Evolutionary conservation across 805 yeast genomes (phyloP).

Genomic region (Barnettozyma populi): DNA sequence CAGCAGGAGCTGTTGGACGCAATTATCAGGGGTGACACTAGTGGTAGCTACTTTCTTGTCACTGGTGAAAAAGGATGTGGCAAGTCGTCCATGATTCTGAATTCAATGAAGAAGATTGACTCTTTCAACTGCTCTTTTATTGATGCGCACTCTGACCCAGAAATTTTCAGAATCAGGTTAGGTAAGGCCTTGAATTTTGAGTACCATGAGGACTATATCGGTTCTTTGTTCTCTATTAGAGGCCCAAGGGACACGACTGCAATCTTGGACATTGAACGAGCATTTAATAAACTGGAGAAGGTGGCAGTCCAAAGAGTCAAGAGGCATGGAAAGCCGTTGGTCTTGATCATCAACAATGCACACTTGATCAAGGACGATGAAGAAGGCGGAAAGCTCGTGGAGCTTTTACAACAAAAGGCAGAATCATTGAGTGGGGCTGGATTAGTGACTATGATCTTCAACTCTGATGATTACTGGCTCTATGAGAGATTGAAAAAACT

Average conservation of each 20-base stretch:
- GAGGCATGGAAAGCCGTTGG: conserved; percentile 47
- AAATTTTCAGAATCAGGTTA: conserved; percentile 67
- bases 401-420: conserved; percentile 77
- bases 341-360: conserved; percentile 65
- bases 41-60: conserved; percentile 64
- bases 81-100: conserved; percentile 68
- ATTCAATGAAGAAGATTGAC: conserved; percentile 57
- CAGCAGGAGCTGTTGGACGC: conserved; percentile 63
- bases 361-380: conserved; percentile 73
- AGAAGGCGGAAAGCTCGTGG: conserved; percentile 66
- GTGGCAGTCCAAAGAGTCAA: conserved; percentile 51
- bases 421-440: conserved; percentile 66
- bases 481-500: conserved; percentile 67
- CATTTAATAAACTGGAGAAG: conserved; percentile 68
- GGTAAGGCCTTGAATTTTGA: conserved; percentile 73
- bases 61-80: conserved; percentile 89
- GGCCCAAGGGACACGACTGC: conserved; percentile 88
- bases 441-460: conserved; percentile 50
- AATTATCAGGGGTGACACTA: conserved; percentile 55
- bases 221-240: conserved; percentile 70
- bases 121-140: conserved; percentile 63
- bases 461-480: conserved; percentile 83
- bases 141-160: conserved; percentile 85
- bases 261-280: conserved; percentile 73
- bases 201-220: conserved; percentile 77